A percentile compares a stretch with the other conserved stretches of the same genome.
Conservation (phyloP, 169 alveolate species). For the Eimeria acervulina region DNA sequence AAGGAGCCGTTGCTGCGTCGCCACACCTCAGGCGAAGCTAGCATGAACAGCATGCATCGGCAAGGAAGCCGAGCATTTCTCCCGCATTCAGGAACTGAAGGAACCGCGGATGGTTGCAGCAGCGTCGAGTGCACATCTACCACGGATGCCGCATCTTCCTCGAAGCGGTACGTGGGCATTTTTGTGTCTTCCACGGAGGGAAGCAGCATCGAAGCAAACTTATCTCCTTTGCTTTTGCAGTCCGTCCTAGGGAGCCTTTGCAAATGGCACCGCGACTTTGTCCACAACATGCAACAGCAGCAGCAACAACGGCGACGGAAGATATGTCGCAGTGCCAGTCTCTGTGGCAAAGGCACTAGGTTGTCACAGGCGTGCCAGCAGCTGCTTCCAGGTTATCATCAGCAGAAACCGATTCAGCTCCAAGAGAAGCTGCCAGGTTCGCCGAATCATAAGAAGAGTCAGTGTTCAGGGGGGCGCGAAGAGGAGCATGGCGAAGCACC, state of each 20-base stretch:
- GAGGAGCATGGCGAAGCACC: background rate
- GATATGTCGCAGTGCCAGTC: background rate
- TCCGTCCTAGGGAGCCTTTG: conserved; percentile 54
- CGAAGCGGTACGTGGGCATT: conserved; percentile 37
- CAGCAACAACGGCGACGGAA: background rate
- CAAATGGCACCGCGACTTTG: conserved; percentile 61
- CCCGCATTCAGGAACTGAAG: background rate
- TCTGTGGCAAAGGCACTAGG: background rate
- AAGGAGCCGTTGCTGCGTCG: background rate
- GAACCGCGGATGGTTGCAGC: background rate
- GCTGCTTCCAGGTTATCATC: background rate
- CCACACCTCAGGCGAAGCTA: background rate
- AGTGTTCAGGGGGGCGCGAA: background rate
- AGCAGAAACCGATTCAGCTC: background rate
- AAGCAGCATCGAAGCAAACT: conserved; percentile 55
- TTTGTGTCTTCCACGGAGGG: conserved; percentile 18
- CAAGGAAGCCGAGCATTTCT: background rate
- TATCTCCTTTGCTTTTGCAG: conserved; percentile 62
- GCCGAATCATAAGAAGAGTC: background rate
- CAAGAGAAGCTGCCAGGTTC: background rate
- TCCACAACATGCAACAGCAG: conserved; percentile 57
- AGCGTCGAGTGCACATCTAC: background rate
- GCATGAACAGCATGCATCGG: background rate
- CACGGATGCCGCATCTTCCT: background rate
- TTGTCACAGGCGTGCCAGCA: background rate